A percentile compares a stretch with the other conserved stretches of the same genome.
Evolutionary conservation across 2,329 filamentous ascomycete genomes (phyloP).

Genomic region (Diaporthe sp.): DNA sequence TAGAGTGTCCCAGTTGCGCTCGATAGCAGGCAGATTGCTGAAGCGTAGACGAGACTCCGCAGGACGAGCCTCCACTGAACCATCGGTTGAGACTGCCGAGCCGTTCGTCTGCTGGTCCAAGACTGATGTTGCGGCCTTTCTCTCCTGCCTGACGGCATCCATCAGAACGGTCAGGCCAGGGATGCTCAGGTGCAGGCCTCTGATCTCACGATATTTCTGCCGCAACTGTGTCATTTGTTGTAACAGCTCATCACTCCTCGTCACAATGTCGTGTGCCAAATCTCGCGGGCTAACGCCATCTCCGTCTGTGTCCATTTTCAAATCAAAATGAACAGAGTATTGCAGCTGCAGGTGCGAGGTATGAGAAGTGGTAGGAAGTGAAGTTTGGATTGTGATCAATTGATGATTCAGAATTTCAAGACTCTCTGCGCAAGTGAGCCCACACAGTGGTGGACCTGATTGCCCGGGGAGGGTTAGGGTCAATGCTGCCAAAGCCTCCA

Average conservation of each 20-base stretch:
- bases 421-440: slow-evolving; percentile 2
- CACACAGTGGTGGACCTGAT: background rate
- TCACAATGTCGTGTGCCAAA: slow-evolving; percentile 36
- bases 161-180: slow-evolving; percentile 34
- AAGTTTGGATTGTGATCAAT: background rate
- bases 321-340: background rate
- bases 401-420: slow-evolving; percentile 24
- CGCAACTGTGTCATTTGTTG: slow-evolving; percentile 38
- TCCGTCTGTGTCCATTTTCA: background rate
- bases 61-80: slow-evolving; percentile 17
- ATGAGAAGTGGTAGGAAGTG: background rate
- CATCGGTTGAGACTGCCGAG: background rate
- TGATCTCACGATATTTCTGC: slow-evolving; percentile 16
- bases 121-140: slow-evolving; percentile 11
- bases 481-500: background rate
- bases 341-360: background rate
- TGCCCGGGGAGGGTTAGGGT: background rate
- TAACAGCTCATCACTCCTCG: slow-evolving; percentile 34
- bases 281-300: background rate
- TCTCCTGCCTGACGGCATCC: slow-evolving; percentile 25
- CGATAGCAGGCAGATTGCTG: slow-evolving; percentile 38
- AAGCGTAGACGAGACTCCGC: slow-evolving; percentile 38
- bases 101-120: background rate
- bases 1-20: slow-evolving; percentile 36
- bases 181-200: slow-evolving; percentile 31